Conservation (phyloP, 306 rosid genomes). For the Vigna hirtella region DNA sequence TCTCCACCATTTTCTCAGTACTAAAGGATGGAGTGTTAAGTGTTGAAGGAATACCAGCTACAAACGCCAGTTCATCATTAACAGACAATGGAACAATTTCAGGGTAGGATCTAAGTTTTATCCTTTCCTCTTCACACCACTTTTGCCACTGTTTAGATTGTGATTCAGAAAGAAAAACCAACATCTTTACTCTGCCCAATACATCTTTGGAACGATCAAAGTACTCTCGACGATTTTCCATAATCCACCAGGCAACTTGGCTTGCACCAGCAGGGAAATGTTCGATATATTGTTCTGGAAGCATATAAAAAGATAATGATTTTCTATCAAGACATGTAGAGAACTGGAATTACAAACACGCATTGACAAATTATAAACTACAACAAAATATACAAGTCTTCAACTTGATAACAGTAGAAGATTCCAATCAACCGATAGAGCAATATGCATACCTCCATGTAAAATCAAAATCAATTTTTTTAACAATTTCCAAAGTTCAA, state of each 20-base stretch:
- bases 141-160: slow-evolving; percentile 88
- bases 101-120: slow-evolving; percentile 79
- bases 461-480: slow-evolving; percentile 4
- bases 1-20: slow-evolving; percentile 81
- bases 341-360: slow-evolving; percentile 3
- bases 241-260: slow-evolving; percentile 99
- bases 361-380: slow-evolving; percentile 11
- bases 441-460: slow-evolving; percentile 23
- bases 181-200: slow-evolving; percentile 78
- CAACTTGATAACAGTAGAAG: slow-evolving; percentile 27
- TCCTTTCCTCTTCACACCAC: slow-evolving; percentile 91
- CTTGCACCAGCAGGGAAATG: slow-evolving; percentile 97
- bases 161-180: slow-evolving; percentile 81
- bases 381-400: not conserved
- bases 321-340: slow-evolving; percentile 24
- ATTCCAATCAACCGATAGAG: not conserved
- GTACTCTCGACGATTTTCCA: slow-evolving; percentile 96
- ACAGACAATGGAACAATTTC: slow-evolving; percentile 84
- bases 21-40: slow-evolving; percentile 85
- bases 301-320: slow-evolving; percentile 13
- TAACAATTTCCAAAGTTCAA: slow-evolving; percentile 15
- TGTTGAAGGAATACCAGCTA: slow-evolving; percentile 85
- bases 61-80: slow-evolving; percentile 93
- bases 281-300: slow-evolving; percentile 81
- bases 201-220: slow-evolving; percentile 86